Conservation (phyloP, 495 filamentous ascomycete genomes). For the Penicillium atrosanguineum region DNA sequence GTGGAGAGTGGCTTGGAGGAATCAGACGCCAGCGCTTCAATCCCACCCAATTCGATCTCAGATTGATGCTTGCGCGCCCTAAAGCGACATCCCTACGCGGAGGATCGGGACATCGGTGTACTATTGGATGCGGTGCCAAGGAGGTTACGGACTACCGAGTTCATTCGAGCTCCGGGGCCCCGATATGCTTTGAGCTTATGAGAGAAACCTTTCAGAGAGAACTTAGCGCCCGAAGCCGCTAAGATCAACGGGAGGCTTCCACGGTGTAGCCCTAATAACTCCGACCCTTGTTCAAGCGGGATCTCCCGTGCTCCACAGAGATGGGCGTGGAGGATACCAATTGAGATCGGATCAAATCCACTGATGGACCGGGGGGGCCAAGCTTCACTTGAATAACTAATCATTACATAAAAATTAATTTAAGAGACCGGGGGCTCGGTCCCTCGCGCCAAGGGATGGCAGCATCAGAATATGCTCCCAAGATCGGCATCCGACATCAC, state of each 20-base stretch:
- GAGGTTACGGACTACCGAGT: neutral
- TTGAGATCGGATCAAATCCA: too few relatives aligned
- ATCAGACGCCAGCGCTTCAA: neutral
- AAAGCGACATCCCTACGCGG: neutral
- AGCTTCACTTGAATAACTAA: too few relatives aligned
- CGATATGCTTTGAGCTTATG: too few relatives aligned
- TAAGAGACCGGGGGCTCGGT: too few relatives aligned
- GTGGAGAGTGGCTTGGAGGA: neutral
- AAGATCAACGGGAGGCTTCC: neutral
- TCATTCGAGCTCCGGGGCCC: too few relatives aligned
- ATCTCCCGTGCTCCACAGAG: conserved; percentile 7
- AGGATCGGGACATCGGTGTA: neutral
- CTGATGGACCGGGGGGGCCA: too few relatives aligned
- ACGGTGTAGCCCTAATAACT: neutral
- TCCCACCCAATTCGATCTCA: neutral
- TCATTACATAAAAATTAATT: too few relatives aligned
- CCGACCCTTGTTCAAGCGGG: too few relatives aligned
- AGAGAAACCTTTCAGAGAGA: too few relatives aligned
- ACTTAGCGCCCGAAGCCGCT: conserved; percentile 5
- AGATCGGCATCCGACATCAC: neutral
- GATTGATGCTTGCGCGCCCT: neutral
- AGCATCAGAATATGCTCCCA: neutral
- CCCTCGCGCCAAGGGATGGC: too few relatives aligned
- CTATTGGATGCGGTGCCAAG: neutral
- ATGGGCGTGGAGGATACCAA: neutral